Evolutionary conservation across 257 asterid genomes (phyloP), one percentile per base, ranked within the genome.

Genomic region (Solanum rostratum): DNA sequence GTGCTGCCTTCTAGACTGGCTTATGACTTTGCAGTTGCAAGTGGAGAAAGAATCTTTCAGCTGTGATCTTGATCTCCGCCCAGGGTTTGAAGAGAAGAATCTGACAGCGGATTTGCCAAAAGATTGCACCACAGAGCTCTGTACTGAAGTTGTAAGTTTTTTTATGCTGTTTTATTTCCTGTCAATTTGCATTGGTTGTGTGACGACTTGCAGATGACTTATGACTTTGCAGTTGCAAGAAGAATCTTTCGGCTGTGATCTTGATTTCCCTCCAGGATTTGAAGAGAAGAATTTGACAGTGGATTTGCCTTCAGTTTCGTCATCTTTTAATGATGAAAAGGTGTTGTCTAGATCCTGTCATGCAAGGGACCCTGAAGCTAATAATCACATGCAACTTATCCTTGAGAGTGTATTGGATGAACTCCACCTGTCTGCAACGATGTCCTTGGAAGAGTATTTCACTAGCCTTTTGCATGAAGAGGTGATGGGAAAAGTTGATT

Each of bases 261-360:
- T 84, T 79, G 97, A 92, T 82, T 92, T 88, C 43, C 98, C 98
- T 84, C 98, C 98, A 24, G 99, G 98, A 84, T 96, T 93, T 88
- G 96, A 86, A 85, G 89, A 87, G 52, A 81, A 66, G 81, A 84
- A 85, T 87, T 89, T 46, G 85, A 73, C 83, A 14, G 86, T 80
- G 85, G 91, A 91, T 62, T 74, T 85, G 52, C 83, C 87, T 80
- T 83, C 86, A 39, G 87, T 71, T 78, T 83, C 87, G 29, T 84
- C 85, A 10, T 73, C 89, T 20, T 82, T 83, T 22, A 59, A 4
- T 39, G 91, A 86, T 84, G 88, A 80, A 86, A 88, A 85, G 74
- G 81, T 82, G 79, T 86, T 88, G 46, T 79, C 82, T 46, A 69
- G 83, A 86, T 86, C 60, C 81, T 79, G 57, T 83, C 45, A 52